Conservation (phyloP, 805 yeast species). For the Candida andamanensis region DNA sequence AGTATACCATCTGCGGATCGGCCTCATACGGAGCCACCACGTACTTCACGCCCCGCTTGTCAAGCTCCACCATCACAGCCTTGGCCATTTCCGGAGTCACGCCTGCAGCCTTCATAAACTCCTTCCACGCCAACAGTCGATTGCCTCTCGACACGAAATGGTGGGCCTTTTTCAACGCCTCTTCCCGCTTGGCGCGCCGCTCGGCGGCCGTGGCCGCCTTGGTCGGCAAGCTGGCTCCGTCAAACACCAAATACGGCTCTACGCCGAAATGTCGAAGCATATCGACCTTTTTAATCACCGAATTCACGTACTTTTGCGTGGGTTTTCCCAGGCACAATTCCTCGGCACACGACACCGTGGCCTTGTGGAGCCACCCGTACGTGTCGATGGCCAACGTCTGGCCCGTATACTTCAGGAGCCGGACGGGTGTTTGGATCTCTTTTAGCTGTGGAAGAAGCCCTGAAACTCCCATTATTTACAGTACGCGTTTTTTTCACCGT, state of each 20-base stretch:
- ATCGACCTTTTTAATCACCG: slow-evolving; percentile 59
- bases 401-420: slow-evolving; percentile 62
- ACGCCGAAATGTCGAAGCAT: slow-evolving; percentile 67
- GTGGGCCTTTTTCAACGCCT: slow-evolving; percentile 54
- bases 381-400: slow-evolving; percentile 88
- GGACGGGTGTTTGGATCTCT: slow-evolving; percentile 58
- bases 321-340: slow-evolving; percentile 70
- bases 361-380: slow-evolving; percentile 93
- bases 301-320: slow-evolving; percentile 67
- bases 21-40: slow-evolving; percentile 98
- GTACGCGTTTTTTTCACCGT: slow-evolving; percentile 1
- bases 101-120: slow-evolving; percentile 73
- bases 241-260: slow-evolving; percentile 85
- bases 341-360: slow-evolving; percentile 75
- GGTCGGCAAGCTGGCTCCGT: slow-evolving; percentile 82
- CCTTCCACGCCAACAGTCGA: slow-evolving; percentile 55
- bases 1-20: slow-evolving; percentile 91
- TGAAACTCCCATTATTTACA: slow-evolving; percentile 63
- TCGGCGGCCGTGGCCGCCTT: slow-evolving; percentile 69
- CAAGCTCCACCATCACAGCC: slow-evolving; percentile 69
- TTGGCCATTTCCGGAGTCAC: slow-evolving; percentile 91
- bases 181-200: slow-evolving; percentile 52
- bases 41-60: slow-evolving; percentile 51
- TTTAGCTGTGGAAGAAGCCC: slow-evolving; percentile 79
- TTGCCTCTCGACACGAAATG: slow-evolving; percentile 50